Evolutionary conservation across 129 eudicot species (phyloP).

Genomic region (Helianthus tuberosus): DNA sequence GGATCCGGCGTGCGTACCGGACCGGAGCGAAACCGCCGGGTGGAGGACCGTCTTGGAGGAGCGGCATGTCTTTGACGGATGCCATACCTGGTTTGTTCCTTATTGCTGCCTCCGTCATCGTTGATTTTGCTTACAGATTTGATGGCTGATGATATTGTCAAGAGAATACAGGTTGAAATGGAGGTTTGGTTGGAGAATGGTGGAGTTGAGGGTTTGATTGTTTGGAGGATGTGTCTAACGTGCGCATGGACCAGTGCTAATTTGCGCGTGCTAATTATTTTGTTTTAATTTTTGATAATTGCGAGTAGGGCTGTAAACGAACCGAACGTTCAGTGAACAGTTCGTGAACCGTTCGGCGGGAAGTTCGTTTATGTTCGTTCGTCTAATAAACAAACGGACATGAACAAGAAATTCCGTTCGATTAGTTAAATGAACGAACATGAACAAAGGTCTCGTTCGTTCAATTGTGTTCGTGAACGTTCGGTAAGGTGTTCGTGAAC

Average conservation of each 20-base stretch:
- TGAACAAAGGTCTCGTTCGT: too few species aligned
- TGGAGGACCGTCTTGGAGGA: slow-evolving; percentile 98
- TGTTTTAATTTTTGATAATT: too few species aligned
- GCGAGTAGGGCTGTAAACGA: too few species aligned
- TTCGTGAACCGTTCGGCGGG: too few species aligned
- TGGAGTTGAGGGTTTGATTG: background rate
- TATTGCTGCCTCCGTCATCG: slow-evolving; percentile 86
- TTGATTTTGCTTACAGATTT: background rate
- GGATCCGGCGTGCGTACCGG: slow-evolving; percentile 91
- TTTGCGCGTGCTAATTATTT: background rate
- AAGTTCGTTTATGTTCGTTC: too few species aligned
- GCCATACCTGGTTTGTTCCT: slow-evolving; percentile 92
- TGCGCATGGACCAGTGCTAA: slow-evolving; percentile 14
- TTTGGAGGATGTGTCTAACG: slow-evolving; percentile 4
- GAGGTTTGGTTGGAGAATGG: background rate
- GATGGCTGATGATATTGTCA: background rate
- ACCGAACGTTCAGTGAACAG: too few species aligned
- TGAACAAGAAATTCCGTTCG: too few species aligned
- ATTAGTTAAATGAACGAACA: too few species aligned
- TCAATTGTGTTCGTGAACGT: too few species aligned
- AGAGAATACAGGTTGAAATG: background rate
- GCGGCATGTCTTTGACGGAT: slow-evolving; percentile 91
- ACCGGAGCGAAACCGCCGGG: slow-evolving; percentile 98
- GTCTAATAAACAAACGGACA: too few species aligned
- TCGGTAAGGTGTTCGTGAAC: too few species aligned